A percentile compares a stretch with the other conserved stretches of the same genome.
Conservation (phyloP, 2,329 filamentous ascomycete species). For the Xylaria multiplex region DNA sequence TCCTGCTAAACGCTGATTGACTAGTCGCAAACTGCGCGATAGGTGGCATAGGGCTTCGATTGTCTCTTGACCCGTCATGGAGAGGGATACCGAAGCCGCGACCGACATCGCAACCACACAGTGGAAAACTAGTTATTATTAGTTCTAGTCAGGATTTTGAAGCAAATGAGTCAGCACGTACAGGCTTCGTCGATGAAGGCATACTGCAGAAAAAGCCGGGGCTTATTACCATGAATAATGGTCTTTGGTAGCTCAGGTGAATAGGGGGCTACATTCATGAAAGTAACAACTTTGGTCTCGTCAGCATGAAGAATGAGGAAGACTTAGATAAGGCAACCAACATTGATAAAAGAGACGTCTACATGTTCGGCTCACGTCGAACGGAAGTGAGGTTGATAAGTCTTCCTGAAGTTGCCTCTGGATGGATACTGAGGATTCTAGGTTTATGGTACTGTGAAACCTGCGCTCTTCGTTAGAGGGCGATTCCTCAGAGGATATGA, state of each 20-base stretch:
- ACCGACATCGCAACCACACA: slow-evolving; percentile 43
- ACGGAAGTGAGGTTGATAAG: slow-evolving; percentile 21
- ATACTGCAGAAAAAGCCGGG: slow-evolving; percentile 42
- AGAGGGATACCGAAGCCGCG: slow-evolving; percentile 1
- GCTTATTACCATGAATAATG: slow-evolving; percentile 13
- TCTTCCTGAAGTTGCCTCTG: slow-evolving; percentile 27
- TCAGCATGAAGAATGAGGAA: slow-evolving; percentile 1
- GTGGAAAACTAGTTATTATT: slow-evolving; percentile 43
- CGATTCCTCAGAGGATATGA: background rate
- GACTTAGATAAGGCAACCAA: slow-evolving; percentile 9
- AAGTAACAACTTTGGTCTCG: slow-evolving; percentile 22
- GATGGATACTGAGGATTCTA: background rate
- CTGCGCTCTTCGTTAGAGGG: background rate
- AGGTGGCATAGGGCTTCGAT: slow-evolving; percentile 43
- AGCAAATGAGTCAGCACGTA: slow-evolving; percentile 29
- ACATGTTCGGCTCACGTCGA: slow-evolving; percentile 23
- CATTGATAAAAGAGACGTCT: slow-evolving; percentile 26
- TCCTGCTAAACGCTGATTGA: slow-evolving; percentile 44
- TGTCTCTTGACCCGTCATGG: slow-evolving; percentile 25
- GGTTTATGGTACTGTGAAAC: background rate
- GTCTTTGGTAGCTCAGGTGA: slow-evolving; percentile 20
- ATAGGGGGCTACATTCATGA: slow-evolving; percentile 21
- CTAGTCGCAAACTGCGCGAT: slow-evolving; percentile 42
- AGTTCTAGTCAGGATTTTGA: background rate
- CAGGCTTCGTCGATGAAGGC: slow-evolving; percentile 49